phyloP scores from a whole-genome alignment of 345 rosid genomes.

The Ricinus communis region DNA sequence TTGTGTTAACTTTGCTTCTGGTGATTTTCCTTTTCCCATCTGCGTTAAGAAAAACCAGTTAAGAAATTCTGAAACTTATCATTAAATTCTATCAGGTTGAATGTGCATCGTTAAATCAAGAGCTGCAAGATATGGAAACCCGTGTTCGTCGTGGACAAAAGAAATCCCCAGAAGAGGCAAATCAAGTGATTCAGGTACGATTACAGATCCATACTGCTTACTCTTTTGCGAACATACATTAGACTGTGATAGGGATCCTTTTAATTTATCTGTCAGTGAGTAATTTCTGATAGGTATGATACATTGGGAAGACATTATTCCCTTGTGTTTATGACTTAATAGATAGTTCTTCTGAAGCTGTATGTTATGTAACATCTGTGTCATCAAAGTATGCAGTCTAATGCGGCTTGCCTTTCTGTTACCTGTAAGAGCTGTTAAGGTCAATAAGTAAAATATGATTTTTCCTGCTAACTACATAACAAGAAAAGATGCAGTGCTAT shows the following conservation, averaged over 20 bases:
- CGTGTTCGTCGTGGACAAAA: conserved; percentile 86
- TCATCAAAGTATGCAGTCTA: neutral
- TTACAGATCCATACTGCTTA: conserved; percentile 2
- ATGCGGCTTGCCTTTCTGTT: conserved; percentile 12
- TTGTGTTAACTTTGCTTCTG: conserved; percentile 15
- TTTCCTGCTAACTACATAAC: neutral
- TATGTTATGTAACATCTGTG: neutral
- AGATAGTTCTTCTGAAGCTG: neutral
- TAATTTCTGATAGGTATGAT: neutral
- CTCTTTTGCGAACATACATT: neutral
- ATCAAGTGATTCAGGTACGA: conserved; percentile 84
- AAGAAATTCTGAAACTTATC: conserved; percentile 22
- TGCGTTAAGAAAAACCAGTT: conserved; percentile 10
- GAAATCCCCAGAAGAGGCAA: conserved; percentile 89
- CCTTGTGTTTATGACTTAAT: neutral
- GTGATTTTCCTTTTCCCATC: conserved; percentile 1
- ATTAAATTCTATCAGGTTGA: conserved; percentile 59
- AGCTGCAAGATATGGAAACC: conserved; percentile 89
- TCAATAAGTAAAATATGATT: neutral
- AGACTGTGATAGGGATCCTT: neutral
- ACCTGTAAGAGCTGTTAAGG: conserved; percentile 5
- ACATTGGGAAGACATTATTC: neutral
- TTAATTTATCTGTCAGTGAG: neutral
- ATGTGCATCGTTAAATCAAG: conserved; percentile 83
- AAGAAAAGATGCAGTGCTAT: conserved; percentile 7